Conservation (phyloP, 768 basidiomycete genomes). For the Stropharia rugosoannulata region DNA sequence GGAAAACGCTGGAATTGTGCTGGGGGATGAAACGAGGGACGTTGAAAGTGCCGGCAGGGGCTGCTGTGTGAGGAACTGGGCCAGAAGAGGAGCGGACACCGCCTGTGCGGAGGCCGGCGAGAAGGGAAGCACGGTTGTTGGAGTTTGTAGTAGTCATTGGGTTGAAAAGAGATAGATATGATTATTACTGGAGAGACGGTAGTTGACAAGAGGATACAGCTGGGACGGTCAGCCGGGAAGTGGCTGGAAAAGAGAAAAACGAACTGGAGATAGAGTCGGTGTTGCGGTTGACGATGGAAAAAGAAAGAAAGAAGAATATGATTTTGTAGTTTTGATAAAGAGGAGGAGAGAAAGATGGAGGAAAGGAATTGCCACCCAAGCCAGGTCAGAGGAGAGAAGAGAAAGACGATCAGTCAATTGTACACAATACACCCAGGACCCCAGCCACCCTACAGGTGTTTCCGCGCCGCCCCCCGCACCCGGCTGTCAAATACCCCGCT, state of each 20-base stretch:
- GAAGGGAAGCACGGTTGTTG: constrained; percentile 78
- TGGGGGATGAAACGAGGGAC: constrained; percentile 54
- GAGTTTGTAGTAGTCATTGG: constrained; percentile 47
- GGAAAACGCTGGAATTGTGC: constrained; percentile 40
- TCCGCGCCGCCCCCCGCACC: constrained; percentile 84
- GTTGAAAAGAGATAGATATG: constrained; percentile 32
- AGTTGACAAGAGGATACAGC: constrained; percentile 33
- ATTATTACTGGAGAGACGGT: constrained; percentile 37
- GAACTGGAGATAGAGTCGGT: constrained; percentile 17
- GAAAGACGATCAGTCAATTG: constrained; percentile 29
- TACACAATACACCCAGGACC: constrained; percentile 17
- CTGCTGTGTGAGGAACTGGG: constrained; percentile 66
- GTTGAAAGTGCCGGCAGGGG: constrained; percentile 62
- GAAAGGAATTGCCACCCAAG: constrained; percentile 33
- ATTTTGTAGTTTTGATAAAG: constrained; percentile 24
- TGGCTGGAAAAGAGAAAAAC: constrained; percentile 14
- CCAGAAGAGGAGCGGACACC: constrained; percentile 79
- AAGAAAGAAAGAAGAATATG: constrained; percentile 24
- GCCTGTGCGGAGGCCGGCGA: constrained; percentile 86
- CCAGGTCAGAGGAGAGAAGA: constrained; percentile 31
- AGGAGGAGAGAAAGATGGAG: constrained; percentile 30
- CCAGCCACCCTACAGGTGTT: constrained; percentile 56
- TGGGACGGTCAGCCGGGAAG: constrained; percentile 16
- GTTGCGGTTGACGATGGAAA: constrained; percentile 21
- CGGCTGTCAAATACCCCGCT: constrained; percentile 81